phyloP scores from a whole-genome alignment of 352 stramenopile genomes.

The Globisporangium recalcitrans region DNA sequence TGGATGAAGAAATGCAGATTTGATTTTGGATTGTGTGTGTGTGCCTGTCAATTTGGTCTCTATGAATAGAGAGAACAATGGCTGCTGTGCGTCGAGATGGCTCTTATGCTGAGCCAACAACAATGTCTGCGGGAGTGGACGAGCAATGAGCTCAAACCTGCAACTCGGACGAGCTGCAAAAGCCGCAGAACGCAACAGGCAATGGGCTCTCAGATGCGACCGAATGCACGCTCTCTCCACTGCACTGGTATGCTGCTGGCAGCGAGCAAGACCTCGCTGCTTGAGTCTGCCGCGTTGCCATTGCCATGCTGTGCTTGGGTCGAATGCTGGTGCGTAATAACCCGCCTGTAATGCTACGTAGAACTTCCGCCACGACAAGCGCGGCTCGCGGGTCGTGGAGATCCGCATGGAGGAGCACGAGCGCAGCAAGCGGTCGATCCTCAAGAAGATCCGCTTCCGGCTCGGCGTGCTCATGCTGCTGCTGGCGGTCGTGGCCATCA shows the following conservation, averaged over 20 bases:
- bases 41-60: neutral
- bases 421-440: slow-evolving; percentile 61
- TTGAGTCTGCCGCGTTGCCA: neutral
- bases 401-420: slow-evolving; percentile 69
- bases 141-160: neutral
- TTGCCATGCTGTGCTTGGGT: neutral
- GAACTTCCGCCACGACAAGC: slow-evolving; percentile 69
- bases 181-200: neutral
- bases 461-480: slow-evolving; percentile 49
- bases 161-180: neutral
- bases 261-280: neutral
- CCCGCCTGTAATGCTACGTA: slow-evolving; percentile 12
- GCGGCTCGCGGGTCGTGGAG: slow-evolving; percentile 58
- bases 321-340: neutral
- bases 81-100: neutral
- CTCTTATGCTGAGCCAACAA: neutral
- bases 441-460: slow-evolving; percentile 69
- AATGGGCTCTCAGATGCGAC: slow-evolving; percentile 56
- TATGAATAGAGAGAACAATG: neutral
- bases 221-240: slow-evolving; percentile 29
- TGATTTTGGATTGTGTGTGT: neutral
- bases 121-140: neutral
- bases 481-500: slow-evolving; percentile 36
- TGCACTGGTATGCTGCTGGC: too few relatives aligned
- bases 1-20: neutral